Percentiles rank a stretch among this genome's conserved stretches.
Evolutionary conservation across 2,329 filamentous ascomycete species (phyloP).

Genomic region (Venturia oleaginea): DNA sequence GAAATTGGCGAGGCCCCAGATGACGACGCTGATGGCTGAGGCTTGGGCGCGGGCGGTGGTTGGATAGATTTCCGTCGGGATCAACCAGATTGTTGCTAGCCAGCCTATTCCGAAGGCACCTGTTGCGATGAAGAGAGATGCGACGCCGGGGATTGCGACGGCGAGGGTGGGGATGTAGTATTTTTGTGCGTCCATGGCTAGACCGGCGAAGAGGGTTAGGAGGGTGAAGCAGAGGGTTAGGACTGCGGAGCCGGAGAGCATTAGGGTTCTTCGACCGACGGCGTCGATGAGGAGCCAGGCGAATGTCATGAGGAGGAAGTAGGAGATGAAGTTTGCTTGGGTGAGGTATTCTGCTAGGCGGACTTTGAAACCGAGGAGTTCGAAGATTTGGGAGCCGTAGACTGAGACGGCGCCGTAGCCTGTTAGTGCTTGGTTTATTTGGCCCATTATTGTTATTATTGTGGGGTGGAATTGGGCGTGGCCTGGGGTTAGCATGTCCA

Average conservation of each 20-base stretch:
- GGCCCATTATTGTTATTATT: slow-evolving; percentile 52
- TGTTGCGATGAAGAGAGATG: slow-evolving; percentile 48
- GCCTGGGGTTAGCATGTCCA: slow-evolving; percentile 48
- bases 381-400: slow-evolving; percentile 56
- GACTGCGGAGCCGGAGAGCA: slow-evolving; percentile 43
- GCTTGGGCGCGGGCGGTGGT: slow-evolving; percentile 46
- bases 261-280: slow-evolving; percentile 44
- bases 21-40: slow-evolving; percentile 44
- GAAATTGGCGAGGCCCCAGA: slow-evolving; percentile 52
- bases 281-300: slow-evolving; percentile 52
- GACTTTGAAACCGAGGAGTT: slow-evolving; percentile 48
- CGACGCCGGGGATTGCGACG: slow-evolving; percentile 42
- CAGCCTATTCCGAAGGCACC: slow-evolving; percentile 53
- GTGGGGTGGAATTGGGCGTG: slow-evolving; percentile 52
- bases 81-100: slow-evolving; percentile 51
- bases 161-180: slow-evolving; percentile 32
- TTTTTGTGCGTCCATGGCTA: slow-evolving; percentile 33
- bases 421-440: slow-evolving; percentile 51
- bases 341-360: slow-evolving; percentile 47
- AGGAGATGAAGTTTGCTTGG: slow-evolving; percentile 51
- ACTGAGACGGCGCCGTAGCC: slow-evolving; percentile 53
- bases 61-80: slow-evolving; percentile 50
- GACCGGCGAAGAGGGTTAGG: slow-evolving; percentile 42
- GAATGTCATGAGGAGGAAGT: slow-evolving; percentile 52
- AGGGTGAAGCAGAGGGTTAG: slow-evolving; percentile 43